These are phyloP conservation scores for Penicillium samsonianum DNA, from an alignment of 495 filamentous ascomycete genomes.

Conservation along the genomic window DNA sequence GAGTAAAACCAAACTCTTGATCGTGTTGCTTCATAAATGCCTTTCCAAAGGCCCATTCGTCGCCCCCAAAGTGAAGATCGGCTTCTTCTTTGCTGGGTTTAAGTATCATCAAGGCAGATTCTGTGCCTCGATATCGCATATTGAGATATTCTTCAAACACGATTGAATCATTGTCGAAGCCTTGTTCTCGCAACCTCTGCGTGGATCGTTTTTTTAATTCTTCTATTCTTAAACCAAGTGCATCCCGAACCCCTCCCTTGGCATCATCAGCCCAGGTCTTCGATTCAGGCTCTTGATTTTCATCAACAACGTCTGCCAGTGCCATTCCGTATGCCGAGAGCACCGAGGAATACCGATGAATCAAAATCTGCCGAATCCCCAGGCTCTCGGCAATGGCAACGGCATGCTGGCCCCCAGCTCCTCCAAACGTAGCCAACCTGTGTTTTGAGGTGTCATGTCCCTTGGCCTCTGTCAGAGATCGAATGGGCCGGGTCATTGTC, in stretches of 20 bases:
- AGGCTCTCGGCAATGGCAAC: conserved; percentile 91
- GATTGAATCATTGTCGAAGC: conserved; percentile 36
- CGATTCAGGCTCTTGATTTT: conserved; percentile 87
- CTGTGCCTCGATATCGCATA: conserved; percentile 51
- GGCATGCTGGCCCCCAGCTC: conserved; percentile 94
- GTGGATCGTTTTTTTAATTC: conserved; percentile 21
- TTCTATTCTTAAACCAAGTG: conserved; percentile 21
- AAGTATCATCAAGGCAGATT: conserved; percentile 53
- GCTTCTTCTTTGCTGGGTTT: conserved; percentile 44
- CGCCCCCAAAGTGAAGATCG: conserved; percentile 16
- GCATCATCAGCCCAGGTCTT: conserved; percentile 28
- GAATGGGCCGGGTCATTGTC: conserved; percentile 91
- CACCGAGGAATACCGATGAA: conserved; percentile 92
- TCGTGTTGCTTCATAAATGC: conserved; percentile 86
- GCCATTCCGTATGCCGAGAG: conserved; percentile 97
- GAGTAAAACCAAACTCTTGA: conserved; percentile 92
- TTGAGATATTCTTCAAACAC: conserved; percentile 50
- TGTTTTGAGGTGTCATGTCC: conserved; percentile 91
- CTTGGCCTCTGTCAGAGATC: conserved; percentile 89
- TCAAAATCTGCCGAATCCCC: conserved; percentile 81
- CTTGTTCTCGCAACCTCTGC: conserved; percentile 30
- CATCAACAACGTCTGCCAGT: conserved; percentile 90
- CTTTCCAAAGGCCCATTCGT: conserved; percentile 70
- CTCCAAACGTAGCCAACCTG: conserved; percentile 87
- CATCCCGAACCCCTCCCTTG: conserved; percentile 8